Evolutionary conservation across 495 filamentous ascomycete species (phyloP), one percentile per base, ranked within the genome.

Genomic region (Aspergillus coremiiformis): DNA sequence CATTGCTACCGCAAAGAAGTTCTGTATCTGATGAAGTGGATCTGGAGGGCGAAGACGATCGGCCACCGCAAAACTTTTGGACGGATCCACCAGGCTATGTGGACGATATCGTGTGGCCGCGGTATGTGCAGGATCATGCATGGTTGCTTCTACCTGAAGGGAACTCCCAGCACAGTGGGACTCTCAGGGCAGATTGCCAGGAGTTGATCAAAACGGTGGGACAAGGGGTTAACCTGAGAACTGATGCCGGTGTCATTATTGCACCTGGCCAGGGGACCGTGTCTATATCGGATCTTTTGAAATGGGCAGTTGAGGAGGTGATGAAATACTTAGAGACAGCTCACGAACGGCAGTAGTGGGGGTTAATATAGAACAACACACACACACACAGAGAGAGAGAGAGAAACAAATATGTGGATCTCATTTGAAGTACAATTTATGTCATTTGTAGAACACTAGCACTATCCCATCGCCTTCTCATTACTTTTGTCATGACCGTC

Each of bases 71-170:
- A 65, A 91, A 91, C 14, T 96, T 95, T 71, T 98, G 92, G 93
- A 77, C 80, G 17, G 93, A 98, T 65, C 93, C 93, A 1, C 87
- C 86, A 1, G 90, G 88, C 0, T 98, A 96, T 68, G 90, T 96
- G 41, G 93, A 98, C 59, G 78, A 86, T 68, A 78, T 98, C 50
- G 93, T 98, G 3, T 98, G 93, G 93, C 91, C 90, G 23, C 87
- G 90, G 54, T 97, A 95, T 65, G 87, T 86, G 19, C 72, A 75
- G 57, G 78, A 85, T 64, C 90, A 97, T 71, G 65, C 70, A 49
- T 89, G 84, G 72, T 67, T 96, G 57, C 87, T 96, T 65, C 57
- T 83, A 52, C 70, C 71, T 19, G 81, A 78, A 3, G 76, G 87
- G 65, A 83, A 84, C 0, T 76, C 27, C 0, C 14, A 10, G 8